These are phyloP conservation scores for Penicillium bovifimosum DNA, from an alignment of 495 filamentous ascomycete species.

Conservation along the genomic window DNA sequence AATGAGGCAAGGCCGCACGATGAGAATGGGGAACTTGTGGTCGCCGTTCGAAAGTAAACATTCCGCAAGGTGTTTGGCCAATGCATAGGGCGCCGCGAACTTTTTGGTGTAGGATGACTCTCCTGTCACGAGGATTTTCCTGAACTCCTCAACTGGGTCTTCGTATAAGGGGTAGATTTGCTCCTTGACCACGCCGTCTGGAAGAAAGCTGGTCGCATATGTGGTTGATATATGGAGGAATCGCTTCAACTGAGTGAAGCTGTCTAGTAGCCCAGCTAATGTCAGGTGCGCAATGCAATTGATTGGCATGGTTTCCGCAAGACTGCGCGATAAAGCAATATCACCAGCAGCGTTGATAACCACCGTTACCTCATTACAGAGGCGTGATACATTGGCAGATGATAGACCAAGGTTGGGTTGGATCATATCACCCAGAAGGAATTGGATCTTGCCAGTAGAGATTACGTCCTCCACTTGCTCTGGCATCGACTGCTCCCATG, in stretches of 20 bases:
- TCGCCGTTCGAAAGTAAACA: slow-evolving; percentile 3
- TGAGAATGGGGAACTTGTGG: slow-evolving; percentile 4
- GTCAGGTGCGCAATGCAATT: slow-evolving; percentile 9
- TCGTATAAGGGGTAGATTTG: slow-evolving; percentile 1
- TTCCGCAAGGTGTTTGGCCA: slow-evolving; percentile 22
- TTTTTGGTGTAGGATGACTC: slow-evolving; percentile 1
- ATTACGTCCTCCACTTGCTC: slow-evolving; percentile 17
- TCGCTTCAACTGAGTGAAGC: slow-evolving; percentile 3
- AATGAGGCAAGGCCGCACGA: slow-evolving; percentile 16
- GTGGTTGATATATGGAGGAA: slow-evolving; percentile 17
- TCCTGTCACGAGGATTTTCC: slow-evolving; percentile 2
- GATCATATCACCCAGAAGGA: slow-evolving; percentile 16
- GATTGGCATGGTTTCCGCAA: slow-evolving; percentile 1
- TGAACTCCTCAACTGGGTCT: background rate
- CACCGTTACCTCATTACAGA: slow-evolving; percentile 9
- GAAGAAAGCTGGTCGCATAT: slow-evolving; percentile 9
- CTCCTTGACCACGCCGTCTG: slow-evolving; percentile 10
- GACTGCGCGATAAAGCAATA: slow-evolving; percentile 10
- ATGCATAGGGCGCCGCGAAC: slow-evolving; percentile 15
- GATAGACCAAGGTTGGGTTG: slow-evolving; percentile 6
- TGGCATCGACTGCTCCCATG: slow-evolving; percentile 18
- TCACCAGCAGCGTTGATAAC: slow-evolving; percentile 15
- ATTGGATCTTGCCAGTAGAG: slow-evolving; percentile 12
- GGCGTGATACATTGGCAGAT: background rate
- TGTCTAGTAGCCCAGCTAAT: background rate